A percentile compares a stretch with the other conserved stretches of the same genome.
phyloP scores from a whole-genome alignment of 2,329 filamentous ascomycete species.

The Emmonsiellopsis sp. region DNA sequence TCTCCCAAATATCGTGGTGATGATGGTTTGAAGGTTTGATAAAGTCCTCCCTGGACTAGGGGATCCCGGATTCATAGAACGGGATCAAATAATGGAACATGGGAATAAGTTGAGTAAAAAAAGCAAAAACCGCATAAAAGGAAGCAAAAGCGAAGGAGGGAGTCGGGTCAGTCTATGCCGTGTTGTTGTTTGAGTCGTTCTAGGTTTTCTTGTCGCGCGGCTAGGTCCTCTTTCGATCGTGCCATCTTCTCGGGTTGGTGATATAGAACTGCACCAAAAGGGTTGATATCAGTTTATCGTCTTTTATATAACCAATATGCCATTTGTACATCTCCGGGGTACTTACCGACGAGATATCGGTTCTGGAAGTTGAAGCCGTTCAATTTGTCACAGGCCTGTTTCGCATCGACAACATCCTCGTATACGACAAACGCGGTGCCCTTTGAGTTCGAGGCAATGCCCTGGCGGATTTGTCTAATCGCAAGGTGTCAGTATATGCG shows the following conservation, averaged over 20 bases:
- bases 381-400: constrained; percentile 97
- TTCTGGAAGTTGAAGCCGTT: constrained; percentile 99
- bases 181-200: constrained; percentile 96
- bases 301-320: background rate
- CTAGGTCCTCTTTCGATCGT: constrained; percentile 86
- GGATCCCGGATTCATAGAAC: background rate
- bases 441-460: constrained; percentile 94
- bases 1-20: background rate
- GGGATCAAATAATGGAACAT: background rate
- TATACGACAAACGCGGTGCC: constrained; percentile 98
- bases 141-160: background rate
- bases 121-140: constrained; percentile 15
- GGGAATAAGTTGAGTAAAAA: constrained; percentile 3
- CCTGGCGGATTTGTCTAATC: constrained; percentile 88
- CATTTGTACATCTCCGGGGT: background rate
- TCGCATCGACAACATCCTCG: constrained; percentile 98
- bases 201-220: constrained; percentile 90
- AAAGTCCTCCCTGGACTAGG: background rate
- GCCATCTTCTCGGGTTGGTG: constrained; percentile 71
- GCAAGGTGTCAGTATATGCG: background rate
- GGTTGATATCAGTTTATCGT: background rate
- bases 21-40: background rate
- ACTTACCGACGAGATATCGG: constrained; percentile 92
- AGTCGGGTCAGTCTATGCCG: constrained; percentile 76
- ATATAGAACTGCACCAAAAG: constrained; percentile 52